phyloP scores from a whole-genome alignment of 2,329 filamentous ascomycete genomes.

The Aspergillus fischeri region DNA sequence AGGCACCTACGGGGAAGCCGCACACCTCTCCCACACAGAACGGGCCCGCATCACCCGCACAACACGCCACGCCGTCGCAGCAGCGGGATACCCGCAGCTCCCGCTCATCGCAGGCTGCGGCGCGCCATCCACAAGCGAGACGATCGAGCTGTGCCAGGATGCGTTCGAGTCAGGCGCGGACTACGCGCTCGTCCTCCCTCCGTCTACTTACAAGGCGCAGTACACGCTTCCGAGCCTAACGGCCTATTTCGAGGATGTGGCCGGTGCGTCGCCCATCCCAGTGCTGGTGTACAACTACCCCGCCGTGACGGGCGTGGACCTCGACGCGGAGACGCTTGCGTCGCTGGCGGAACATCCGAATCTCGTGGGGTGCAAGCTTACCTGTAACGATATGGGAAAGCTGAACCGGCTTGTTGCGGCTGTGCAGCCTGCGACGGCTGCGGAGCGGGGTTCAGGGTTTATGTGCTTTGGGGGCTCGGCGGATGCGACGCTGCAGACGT shows the following conservation, averaged over 20 bases:
- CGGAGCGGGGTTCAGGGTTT: constrained; percentile 68
- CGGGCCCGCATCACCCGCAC: constrained; percentile 64
- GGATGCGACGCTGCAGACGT: constrained; percentile 68
- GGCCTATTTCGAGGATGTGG: constrained; percentile 59
- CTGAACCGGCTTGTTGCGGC: constrained; percentile 53
- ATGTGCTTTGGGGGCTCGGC: constrained; percentile 68
- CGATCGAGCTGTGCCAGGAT: constrained; percentile 60
- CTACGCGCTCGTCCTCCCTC: constrained; percentile 67
- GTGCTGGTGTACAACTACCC: constrained; percentile 65
- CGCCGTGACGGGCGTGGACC: constrained; percentile 55
- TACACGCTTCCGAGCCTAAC: constrained; percentile 55
- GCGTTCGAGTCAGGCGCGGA: constrained; percentile 65
- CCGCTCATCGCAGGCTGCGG: constrained; percentile 69
- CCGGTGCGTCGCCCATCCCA: constrained; percentile 50
- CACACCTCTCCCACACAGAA: constrained; percentile 69
- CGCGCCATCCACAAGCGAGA: constrained; percentile 63
- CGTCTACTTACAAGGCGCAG: constrained; percentile 62
- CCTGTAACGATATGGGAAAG: constrained; percentile 63
- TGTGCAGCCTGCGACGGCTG: constrained; percentile 62
- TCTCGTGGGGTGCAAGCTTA: constrained; percentile 61
- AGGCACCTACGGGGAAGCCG: constrained; percentile 78
- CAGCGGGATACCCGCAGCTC: constrained; percentile 60
- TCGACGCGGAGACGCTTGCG: constrained; percentile 57
- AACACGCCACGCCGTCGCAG: constrained; percentile 66
- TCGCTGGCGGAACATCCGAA: constrained; percentile 50